Evolutionary conservation across 306 rosid genomes (phyloP), one percentile per base, ranked within the genome.

Genomic region (Pyrus pyrifolia): DNA sequence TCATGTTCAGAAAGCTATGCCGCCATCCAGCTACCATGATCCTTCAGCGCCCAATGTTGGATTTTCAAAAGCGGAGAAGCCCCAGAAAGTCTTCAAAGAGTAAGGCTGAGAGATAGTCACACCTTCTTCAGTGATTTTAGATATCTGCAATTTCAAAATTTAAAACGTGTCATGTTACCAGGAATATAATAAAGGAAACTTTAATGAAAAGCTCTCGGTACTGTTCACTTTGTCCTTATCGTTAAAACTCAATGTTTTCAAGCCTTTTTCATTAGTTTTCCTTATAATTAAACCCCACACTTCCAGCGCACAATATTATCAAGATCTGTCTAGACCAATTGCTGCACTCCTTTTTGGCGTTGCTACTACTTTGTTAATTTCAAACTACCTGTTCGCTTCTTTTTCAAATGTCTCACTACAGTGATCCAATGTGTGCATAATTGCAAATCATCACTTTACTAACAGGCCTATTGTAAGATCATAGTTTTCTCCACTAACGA

Each of bases 11-110:
- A 76, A 76, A 64, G 53, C 29, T 0, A 9, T 25, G 67, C 60
- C 23, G 18, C 18, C 0, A 25, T 25, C 67, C 55, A 69, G 38
- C 88, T 93, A 93, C 96, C 97, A 93, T 59, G 96, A 90, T 27
- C 97, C 97, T 83, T 90, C 97, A 14, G 96, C 96, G 40, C 91
- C 98, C 35, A 70, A 79, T 8, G 96, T 90, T 27, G 91, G 98
- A 81, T 93, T 93, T 81, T 83, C 74, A 77, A 93, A 93, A 52
- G 98, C 91, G 30, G 91, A 71, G 82, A 82, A 89, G 61, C 89
- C 93, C 98, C 98, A 91, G 88, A 88, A 91, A 33, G 96, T 93
- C 86, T 88, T 93, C 90, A 93, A 75, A 4, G 96, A 78, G 86
- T 85, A 93, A 6, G 96, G 95, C 66, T 84, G 85, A 69, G 85